Base-by-base conservation (phyloP, 2,329 filamentous ascomycete species). In the Diaporthe sp. region DNA sequence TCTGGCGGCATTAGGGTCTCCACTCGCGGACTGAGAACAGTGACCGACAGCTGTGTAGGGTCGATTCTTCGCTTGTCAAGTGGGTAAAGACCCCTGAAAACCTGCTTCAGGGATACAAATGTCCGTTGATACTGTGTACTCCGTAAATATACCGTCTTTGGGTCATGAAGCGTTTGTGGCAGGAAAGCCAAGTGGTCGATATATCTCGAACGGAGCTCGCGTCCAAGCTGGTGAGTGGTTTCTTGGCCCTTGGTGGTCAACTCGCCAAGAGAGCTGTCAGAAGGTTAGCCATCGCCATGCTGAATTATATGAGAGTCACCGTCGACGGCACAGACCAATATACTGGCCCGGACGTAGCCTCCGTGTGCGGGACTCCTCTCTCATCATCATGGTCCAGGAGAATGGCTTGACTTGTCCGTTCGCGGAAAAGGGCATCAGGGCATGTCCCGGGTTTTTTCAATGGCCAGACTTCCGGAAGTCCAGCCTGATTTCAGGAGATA, bases 401-500 rank as follows among this genome's bases (percentile, higher is more conserved):
- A 28, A 55, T 28, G 51, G n/a, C 5, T 28, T 13, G 51, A 55
- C 22, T 55, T 12, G 9, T 28, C 12, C 25, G 9, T 28, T 15
- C n/a, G n/a, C 12, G 51, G 51, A 55, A 55, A 55, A 55, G 51
- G n/a, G 51, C 25, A 28, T 55, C 25, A 28, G n/a, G 51, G 51
- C 25, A 55, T 28, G 51, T 28, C 4, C n/a, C 51, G 5, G 51
- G n/a, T 5, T 28, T 55, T 5, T 2, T 31, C n/a, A 55, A 28
- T 28, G 51, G 51, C 51, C 51, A 55, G 51, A 55, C n/a, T 55
- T 55, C 51, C 51, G 51, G 51, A 28, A 55, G 51, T 17, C 51
- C 51, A 55, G n/a, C 12, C 51, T 55, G 4, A 55, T 55, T 15
- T 28, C n/a, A 15, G 10, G n/a, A 31, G 2, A 28, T 3, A 25